Evolutionary conservation across 2,329 filamentous ascomycete genomes (phyloP).

Genomic region (Malbranchea zuffiana): DNA sequence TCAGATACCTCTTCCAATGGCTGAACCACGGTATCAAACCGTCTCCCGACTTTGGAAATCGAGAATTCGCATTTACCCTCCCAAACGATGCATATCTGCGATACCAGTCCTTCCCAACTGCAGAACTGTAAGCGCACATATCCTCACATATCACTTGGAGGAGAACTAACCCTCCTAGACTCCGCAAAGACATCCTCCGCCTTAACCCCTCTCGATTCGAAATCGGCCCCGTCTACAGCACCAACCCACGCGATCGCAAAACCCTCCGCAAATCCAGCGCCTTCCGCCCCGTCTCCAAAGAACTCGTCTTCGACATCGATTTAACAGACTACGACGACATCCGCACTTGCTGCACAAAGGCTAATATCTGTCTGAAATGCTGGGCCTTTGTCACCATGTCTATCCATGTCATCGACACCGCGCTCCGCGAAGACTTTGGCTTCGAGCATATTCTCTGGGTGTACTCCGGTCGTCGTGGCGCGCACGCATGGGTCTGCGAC

Average conservation of each 20-base stretch:
- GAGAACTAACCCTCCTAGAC: constrained; percentile 33
- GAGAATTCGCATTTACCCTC: constrained; percentile 94
- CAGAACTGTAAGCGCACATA: constrained; percentile 44
- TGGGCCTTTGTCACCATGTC: constrained; percentile 98
- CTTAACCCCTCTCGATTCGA: constrained; percentile 91
- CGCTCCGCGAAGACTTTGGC: constrained; percentile 85
- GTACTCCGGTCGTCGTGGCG: constrained; percentile 91
- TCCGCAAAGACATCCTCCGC: constrained; percentile 82
- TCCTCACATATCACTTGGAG: background rate
- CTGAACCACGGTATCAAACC: constrained; percentile 85
- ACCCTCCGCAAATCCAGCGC: constrained; percentile 65
- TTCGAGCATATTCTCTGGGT: constrained; percentile 98
- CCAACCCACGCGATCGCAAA: constrained; percentile 90
- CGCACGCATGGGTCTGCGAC: constrained; percentile 97
- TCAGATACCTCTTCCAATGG: constrained; percentile 93
- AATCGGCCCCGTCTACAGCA: constrained; percentile 92
- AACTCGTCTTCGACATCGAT: constrained; percentile 98
- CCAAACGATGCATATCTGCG: constrained; percentile 83
- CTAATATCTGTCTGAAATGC: constrained; percentile 86
- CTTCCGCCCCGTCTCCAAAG: constrained; percentile 81
- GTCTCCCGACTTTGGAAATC: constrained; percentile 76
- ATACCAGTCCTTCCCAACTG: constrained; percentile 68
- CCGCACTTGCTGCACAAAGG: constrained; percentile 85
- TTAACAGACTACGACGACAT: constrained; percentile 98
- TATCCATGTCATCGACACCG: constrained; percentile 81